These are phyloP conservation scores for Fusarium sp. DNA, from an alignment of 2,329 filamentous ascomycete species.

Conservation along the genomic window DNA sequence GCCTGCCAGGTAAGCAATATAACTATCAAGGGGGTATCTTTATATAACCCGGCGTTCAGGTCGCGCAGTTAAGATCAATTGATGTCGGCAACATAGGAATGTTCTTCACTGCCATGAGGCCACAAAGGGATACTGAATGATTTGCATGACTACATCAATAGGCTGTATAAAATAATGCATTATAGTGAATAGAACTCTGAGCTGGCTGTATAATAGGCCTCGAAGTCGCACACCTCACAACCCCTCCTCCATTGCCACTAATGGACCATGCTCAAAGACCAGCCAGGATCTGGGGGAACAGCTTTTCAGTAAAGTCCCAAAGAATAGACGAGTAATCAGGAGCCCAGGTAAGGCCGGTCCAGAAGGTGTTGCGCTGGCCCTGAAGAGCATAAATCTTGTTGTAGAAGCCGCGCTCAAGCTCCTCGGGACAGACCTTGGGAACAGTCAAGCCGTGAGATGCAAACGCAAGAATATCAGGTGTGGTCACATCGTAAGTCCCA, in stretches of 20 bases:
- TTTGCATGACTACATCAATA: rapidly evolving
- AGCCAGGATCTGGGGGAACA: slow-evolving; percentile 11
- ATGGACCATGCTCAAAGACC: not conserved
- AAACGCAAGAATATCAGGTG: slow-evolving; percentile 25
- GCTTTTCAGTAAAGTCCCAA: slow-evolving; percentile 36
- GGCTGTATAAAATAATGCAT: not conserved
- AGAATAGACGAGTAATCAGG: slow-evolving; percentile 38
- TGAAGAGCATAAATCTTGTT: slow-evolving; percentile 45
- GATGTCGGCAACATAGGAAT: not conserved
- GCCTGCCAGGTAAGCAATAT: too few species aligned
- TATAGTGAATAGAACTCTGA: not conserved
- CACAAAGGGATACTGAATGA: rapidly evolving
- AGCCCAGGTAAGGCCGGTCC: slow-evolving; percentile 41
- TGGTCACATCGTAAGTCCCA: slow-evolving; percentile 1
- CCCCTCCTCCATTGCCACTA: rapidly evolving
- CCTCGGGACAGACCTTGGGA: slow-evolving; percentile 37
- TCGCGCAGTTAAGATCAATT: not conserved
- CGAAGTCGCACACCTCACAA: rapidly evolving
- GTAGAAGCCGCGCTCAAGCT: slow-evolving; percentile 47
- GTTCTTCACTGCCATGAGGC: too few species aligned
- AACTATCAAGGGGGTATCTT: rapidly evolving
- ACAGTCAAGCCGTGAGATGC: slow-evolving; percentile 31
- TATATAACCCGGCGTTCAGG: rapidly evolving
- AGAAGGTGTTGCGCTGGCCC: slow-evolving; percentile 48
- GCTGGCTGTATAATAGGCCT: not conserved